phyloP scores from a whole-genome alignment of 306 rosid species.

The Gillenia trifoliata region DNA sequence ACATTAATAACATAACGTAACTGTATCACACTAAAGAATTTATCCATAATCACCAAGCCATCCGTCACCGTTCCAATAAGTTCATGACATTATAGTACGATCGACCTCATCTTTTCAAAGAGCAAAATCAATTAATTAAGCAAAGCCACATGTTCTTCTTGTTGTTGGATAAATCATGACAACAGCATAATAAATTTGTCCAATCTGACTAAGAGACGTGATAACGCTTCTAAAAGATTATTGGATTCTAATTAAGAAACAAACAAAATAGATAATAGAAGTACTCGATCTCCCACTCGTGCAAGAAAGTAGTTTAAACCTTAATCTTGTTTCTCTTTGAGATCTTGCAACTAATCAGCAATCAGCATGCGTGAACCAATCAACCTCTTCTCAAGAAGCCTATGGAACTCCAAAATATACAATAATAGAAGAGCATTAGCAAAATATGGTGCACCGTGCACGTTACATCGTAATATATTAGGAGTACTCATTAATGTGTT shows the following conservation, averaged over 20 bases:
- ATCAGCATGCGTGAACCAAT: background rate
- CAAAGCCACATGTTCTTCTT: background rate
- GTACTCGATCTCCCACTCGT: background rate
- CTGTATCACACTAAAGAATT: background rate
- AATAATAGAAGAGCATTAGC: background rate
- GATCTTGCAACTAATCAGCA: background rate
- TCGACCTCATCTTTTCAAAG: background rate
- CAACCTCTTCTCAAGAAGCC: background rate
- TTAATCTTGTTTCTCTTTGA: background rate
- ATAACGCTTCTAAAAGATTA: background rate
- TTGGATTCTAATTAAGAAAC: background rate
- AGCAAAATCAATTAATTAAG: background rate
- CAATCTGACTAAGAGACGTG: background rate
- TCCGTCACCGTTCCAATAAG: background rate
- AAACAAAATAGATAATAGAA: background rate
- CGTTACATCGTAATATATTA: background rate
- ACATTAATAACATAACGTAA: no score
- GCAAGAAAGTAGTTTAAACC: background rate
- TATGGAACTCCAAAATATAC: background rate
- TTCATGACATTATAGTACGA: background rate
- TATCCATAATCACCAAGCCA: background rate
- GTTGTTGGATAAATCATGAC: background rate
- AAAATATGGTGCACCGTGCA: background rate
- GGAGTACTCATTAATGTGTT: no score
- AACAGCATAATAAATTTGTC: background rate